These are phyloP conservation scores for Aureobasidium pullulans DNA, from an alignment of 2,329 filamentous ascomycete species.

Conservation along the genomic window DNA sequence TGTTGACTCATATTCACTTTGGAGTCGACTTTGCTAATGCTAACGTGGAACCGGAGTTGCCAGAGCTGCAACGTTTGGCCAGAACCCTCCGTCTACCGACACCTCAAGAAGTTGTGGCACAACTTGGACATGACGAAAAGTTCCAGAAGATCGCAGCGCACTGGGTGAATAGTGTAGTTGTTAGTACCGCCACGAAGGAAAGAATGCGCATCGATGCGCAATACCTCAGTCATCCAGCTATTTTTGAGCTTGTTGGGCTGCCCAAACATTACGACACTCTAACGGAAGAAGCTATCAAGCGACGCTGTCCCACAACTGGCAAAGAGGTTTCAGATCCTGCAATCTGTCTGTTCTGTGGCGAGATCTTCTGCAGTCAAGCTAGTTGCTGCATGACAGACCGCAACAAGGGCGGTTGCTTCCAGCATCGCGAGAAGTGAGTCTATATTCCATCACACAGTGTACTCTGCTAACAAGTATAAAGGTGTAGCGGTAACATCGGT, in stretches of 20 bases:
- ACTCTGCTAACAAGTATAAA: background rate
- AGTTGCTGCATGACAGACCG: conserved; percentile 75
- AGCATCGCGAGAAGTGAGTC: conserved; percentile 77
- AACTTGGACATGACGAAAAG: conserved; percentile 39
- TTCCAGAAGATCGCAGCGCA: conserved; percentile 50
- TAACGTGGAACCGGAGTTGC: conserved; percentile 21
- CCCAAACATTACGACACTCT: conserved; percentile 87
- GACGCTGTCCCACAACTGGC: conserved; percentile 79
- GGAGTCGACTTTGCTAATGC: conserved; percentile 76
- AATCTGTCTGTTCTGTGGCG: conserved; percentile 89
- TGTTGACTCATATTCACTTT: conserved; percentile 81
- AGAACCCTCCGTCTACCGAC: conserved; percentile 67
- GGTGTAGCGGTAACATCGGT: conserved; percentile 80
- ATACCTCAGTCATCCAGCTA: conserved; percentile 70
- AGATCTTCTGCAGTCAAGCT: conserved; percentile 92
- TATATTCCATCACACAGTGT: background rate
- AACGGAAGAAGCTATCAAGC: conserved; percentile 81
- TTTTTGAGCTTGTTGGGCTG: conserved; percentile 88
- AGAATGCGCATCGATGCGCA: conserved; percentile 32
- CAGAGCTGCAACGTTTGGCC: conserved; percentile 73
- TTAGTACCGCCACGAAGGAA: conserved; percentile 23
- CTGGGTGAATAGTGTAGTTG: conserved; percentile 62
- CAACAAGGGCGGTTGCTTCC: conserved; percentile 69
- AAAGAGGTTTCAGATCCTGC: conserved; percentile 87
- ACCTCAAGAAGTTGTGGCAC: conserved; percentile 69